Conservation (phyloP, 2,329 filamentous ascomycete genomes). For the Polytolypa hystricis region DNA sequence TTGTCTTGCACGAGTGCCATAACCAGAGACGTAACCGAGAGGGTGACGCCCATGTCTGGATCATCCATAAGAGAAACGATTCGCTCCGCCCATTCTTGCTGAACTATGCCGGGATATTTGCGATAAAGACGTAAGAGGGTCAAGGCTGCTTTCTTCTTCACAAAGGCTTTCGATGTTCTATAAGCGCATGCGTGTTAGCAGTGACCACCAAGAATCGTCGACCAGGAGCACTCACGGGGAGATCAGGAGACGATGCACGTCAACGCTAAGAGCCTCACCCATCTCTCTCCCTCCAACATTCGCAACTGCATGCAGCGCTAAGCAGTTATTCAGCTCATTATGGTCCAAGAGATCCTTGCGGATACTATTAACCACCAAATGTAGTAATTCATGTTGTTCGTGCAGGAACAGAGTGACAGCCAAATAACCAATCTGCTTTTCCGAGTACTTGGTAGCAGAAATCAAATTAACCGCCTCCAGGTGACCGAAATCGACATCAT, state of each 20-base stretch:
- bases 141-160: conserved; percentile 97
- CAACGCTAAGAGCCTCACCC: conserved; percentile 82
- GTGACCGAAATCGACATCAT: conserved; percentile 98
- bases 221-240: conserved; percentile 59
- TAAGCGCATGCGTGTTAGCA: not conserved
- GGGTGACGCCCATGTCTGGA: conserved; percentile 78
- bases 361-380: conserved; percentile 96
- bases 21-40: conserved; percentile 90
- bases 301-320: conserved; percentile 92
- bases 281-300: conserved; percentile 96
- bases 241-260: conserved; percentile 88
- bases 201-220: not conserved
- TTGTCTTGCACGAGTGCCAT: conserved; percentile 92
- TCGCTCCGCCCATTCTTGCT: conserved; percentile 92
- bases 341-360: conserved; percentile 88
- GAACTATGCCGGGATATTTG: conserved; percentile 86
- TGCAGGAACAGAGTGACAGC: conserved; percentile 95
- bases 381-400: conserved; percentile 90
- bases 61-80: conserved; percentile 99
- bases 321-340: conserved; percentile 94
- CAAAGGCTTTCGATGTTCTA: conserved; percentile 82
- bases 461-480: conserved; percentile 97
- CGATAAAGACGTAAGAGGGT: conserved; percentile 88
- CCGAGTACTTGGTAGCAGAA: conserved; percentile 91
- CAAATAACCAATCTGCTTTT: conserved; percentile 98